A percentile compares a stretch with the other conserved stretches of the same genome.
Evolutionary conservation across 768 basidiomycete species (phyloP).

Genomic region (Coprinopsis cinerea): DNA sequence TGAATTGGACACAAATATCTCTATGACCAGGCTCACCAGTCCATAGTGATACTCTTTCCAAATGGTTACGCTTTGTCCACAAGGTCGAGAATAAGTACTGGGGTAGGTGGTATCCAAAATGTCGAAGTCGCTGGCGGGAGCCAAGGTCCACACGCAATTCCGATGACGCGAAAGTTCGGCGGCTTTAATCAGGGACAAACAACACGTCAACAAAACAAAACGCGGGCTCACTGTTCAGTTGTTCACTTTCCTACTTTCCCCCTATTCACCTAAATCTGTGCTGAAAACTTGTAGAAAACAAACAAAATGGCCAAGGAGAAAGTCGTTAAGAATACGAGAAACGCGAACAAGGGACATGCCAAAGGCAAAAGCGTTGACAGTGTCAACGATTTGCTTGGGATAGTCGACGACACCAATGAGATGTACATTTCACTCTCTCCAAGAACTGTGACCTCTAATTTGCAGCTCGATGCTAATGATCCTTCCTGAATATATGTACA

Average conservation of each 20-base stretch:
- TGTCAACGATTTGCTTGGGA: too few species aligned
- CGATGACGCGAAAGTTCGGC: not conserved
- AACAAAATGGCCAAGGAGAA: too few species aligned
- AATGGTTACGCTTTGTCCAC: too few species aligned
- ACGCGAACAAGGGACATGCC: too few species aligned
- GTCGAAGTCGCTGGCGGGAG: not conserved
- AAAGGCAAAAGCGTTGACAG: too few species aligned
- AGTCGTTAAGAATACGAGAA: too few species aligned
- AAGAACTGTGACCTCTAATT: not conserved
- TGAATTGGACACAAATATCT: not conserved
- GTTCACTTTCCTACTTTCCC: not conserved
- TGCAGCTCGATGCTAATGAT: too few species aligned
- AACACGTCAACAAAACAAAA: constrained; percentile 7
- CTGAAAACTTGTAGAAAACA: too few species aligned
- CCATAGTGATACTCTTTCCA: not conserved
- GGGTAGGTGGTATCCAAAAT: not conserved
- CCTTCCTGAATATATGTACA: too few species aligned
- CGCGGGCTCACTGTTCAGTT: not conserved
- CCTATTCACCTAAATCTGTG: not conserved
- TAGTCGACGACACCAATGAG: too few species aligned
- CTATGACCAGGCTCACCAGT: not conserved
- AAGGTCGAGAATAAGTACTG: too few species aligned
- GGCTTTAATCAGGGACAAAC: constrained; percentile 21
- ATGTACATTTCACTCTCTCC: too few species aligned
- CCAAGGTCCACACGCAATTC: constrained; percentile 2